Evolutionary conservation across 2,329 filamentous ascomycete species (phyloP).

Genomic region (Sclerotinia nivalis): DNA sequence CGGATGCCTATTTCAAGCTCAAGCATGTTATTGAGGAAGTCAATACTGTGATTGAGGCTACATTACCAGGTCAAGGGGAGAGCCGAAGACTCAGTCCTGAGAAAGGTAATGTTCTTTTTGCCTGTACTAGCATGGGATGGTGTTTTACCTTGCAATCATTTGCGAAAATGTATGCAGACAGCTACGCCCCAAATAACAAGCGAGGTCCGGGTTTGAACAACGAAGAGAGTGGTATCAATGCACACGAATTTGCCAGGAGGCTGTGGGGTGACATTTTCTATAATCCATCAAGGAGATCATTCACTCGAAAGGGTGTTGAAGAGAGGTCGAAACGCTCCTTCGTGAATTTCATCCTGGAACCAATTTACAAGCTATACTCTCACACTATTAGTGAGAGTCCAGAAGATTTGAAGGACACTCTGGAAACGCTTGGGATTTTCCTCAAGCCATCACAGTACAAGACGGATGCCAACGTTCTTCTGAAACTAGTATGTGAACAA

Average conservation of each 20-base stretch:
- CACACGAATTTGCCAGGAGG: slow-evolving; percentile 77
- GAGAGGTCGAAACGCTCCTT: slow-evolving; percentile 82
- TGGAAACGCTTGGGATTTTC: slow-evolving; percentile 76
- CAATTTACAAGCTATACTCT: slow-evolving; percentile 96
- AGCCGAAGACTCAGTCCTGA: slow-evolving; percentile 84
- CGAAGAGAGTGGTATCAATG: slow-evolving; percentile 58
- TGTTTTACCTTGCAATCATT: slow-evolving; percentile 95
- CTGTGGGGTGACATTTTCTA: slow-evolving; percentile 98
- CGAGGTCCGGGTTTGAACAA: slow-evolving; percentile 45
- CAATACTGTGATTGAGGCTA: slow-evolving; percentile 91
- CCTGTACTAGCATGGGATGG: slow-evolving; percentile 92
- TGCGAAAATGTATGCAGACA: slow-evolving; percentile 92
- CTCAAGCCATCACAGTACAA: slow-evolving; percentile 93
- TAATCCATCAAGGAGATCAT: slow-evolving; percentile 86
- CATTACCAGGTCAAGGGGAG: slow-evolving; percentile 77
- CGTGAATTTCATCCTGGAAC: slow-evolving; percentile 91
- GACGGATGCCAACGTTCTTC: slow-evolving; percentile 81
- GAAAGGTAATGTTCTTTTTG: slow-evolving; percentile 97
- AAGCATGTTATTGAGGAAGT: slow-evolving; percentile 99
- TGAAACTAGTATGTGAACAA: slow-evolving; percentile 88
- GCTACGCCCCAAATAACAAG: slow-evolving; percentile 54
- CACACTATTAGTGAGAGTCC: slow-evolving; percentile 92
- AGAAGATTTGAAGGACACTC: slow-evolving; percentile 75
- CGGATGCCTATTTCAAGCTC: slow-evolving; percentile 97
- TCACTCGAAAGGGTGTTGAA: slow-evolving; percentile 84